Percentiles rank a stretch among this genome's conserved stretches.
phyloP scores from a whole-genome alignment of 768 basidiomycete species.

The Scleroderma bovista region DNA sequence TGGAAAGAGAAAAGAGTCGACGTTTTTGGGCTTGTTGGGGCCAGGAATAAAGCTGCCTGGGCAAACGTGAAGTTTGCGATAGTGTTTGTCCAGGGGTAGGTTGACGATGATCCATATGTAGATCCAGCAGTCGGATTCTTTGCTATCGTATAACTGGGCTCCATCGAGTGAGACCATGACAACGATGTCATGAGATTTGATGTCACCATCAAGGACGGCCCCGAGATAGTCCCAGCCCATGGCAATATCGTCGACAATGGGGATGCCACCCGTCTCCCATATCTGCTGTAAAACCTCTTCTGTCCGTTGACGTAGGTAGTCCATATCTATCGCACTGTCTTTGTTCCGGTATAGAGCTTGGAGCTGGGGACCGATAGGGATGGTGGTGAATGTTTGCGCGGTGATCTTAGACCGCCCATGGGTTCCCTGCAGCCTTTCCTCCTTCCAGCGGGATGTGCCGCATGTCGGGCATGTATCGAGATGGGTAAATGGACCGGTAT shows the following conservation, averaged over 20 bases:
- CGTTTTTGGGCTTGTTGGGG: conserved; percentile 25
- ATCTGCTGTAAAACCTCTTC: conserved; percentile 15
- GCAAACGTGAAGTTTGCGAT: conserved; percentile 7
- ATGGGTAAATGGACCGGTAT: conserved; percentile 31
- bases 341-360: conserved; percentile 30
- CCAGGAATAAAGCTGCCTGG: conserved; percentile 21
- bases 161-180: conserved; percentile 36
- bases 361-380: conserved; percentile 39
- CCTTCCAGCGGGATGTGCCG: conserved; percentile 23
- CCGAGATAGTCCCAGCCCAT: conserved; percentile 10
- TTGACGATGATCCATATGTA: conserved; percentile 36
- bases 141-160: conserved; percentile 26
- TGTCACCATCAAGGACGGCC: conserved; percentile 2
- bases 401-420: conserved; percentile 17
- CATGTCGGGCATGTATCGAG: conserved; percentile 30
- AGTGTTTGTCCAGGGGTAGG: conserved; percentile 14
- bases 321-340: conserved; percentile 19
- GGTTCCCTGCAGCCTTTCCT: not conserved
- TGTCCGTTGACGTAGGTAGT: conserved; percentile 19
- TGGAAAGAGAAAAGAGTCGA: conserved; percentile 29
- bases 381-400: conserved; percentile 29
- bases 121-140: conserved; percentile 27
- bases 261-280: not conserved
- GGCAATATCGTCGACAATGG: not conserved
- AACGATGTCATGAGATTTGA: conserved; percentile 21